Base-by-base conservation (phyloP, 2,329 filamentous ascomycete genomes). In the Sarocladium brachiariae region DNA sequence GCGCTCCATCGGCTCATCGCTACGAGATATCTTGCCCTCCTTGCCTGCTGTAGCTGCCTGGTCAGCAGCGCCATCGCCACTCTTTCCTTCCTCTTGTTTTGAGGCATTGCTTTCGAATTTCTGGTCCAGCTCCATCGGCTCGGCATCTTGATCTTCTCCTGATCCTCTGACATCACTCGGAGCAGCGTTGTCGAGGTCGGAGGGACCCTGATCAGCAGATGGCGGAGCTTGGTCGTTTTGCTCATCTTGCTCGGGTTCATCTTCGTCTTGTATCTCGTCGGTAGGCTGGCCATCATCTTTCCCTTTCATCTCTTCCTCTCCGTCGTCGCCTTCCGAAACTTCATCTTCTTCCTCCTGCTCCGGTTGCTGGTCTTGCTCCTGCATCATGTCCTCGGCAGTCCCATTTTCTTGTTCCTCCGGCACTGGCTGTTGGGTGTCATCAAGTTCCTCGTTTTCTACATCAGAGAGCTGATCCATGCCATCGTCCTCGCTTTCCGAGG, bases 71-170 rank as follows among this genome's bases (percentile, higher is more conserved):
- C 79, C 75, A 21, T 87, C 81, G 51, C 83, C 83, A 64, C 81
- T 75, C 19, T 83, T 77, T 14, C 85, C 85, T 50, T 82, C 76
- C 18, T 88, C 82, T 53, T 78, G 77, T 58, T 87, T 80, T 2
- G 83, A 76, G 34, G 76, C 75, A 48, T 82, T 80, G 53, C 73
- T 74, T 56, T 80, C 71, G 35, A 81, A 75, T 37, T 81, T 74
- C 50, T 84, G 77, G 19, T 84, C 77, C 19, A 82, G 65, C n/a
- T 86, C 76, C 58, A 77, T 75, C 19, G 81, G 71, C 51, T 84
- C 76, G 25, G 83, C 76, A 47, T 85, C 80, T 50, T 84, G 77
- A 45, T 86, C 84, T 47, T 81, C 76, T 2, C 84, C 84, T 13
- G 78, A 76, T 37, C 78, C 80, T 67, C 81, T 78, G 38, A 79